Conservation (phyloP, 192 early-diverging fungal genomes). For the Coemansia sp. region DNA sequence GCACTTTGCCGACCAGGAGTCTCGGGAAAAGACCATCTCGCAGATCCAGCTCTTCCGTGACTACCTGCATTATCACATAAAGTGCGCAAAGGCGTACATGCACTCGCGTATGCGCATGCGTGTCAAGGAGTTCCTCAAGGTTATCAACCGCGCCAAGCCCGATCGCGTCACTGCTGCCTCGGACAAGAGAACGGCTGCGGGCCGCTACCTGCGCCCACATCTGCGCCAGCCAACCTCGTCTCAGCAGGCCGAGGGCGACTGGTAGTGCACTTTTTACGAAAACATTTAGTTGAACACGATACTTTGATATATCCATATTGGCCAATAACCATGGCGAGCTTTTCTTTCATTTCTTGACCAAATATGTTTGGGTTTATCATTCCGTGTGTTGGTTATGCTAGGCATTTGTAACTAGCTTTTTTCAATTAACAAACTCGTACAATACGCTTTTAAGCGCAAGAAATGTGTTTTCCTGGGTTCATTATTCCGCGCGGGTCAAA, state of each 20-base stretch:
- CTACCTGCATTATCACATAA: constrained; percentile 99
- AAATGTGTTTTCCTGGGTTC: constrained; percentile 79
- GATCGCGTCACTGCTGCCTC: constrained; percentile 63
- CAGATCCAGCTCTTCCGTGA: constrained; percentile 97
- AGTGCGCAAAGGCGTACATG: constrained; percentile 99
- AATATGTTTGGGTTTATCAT: too few relatives aligned
- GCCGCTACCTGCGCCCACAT: constrained; percentile 57
- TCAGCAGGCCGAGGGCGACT: constrained; percentile 44
- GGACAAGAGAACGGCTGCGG: constrained; percentile 73
- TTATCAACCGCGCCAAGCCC: constrained; percentile 97
- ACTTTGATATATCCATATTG: neutral
- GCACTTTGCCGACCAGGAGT: constrained; percentile 71
- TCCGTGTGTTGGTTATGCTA: neutral
- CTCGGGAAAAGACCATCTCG: constrained; percentile 88
- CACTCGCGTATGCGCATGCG: constrained; percentile 95
- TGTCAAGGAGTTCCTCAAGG: constrained; percentile 95
- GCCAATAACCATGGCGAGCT: neutral
- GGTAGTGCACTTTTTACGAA: constrained; percentile 9
- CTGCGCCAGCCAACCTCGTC: constrained; percentile 49
- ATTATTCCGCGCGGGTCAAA: constrained; percentile 93
- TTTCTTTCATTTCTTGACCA: neutral
- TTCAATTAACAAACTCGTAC: constrained; percentile 10
- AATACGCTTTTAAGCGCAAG: constrained; percentile 14
- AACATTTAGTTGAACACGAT: neutral
- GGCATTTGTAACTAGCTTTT: neutral